Percentiles rank a stretch among this genome's conserved stretches.
phyloP scores from a whole-genome alignment of 2,329 filamentous ascomycete species.

The Ceratocystis colombiana region DNA sequence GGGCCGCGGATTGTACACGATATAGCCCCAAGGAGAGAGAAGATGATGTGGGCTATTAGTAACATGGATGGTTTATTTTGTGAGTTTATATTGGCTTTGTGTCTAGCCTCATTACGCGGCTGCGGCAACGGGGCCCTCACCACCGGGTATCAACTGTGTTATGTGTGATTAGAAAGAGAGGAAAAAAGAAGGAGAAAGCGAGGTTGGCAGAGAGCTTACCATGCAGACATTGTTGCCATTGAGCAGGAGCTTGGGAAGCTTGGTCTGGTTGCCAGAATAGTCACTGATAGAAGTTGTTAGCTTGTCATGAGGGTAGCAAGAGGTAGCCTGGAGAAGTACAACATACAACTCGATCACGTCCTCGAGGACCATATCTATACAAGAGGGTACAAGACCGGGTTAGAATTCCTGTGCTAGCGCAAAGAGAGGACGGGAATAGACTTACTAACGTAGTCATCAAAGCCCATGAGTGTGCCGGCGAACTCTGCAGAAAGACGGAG shows the following conservation, averaged over 20 bases:
- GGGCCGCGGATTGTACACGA: neutral
- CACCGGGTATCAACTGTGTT: conserved; percentile 62
- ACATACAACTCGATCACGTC: conserved; percentile 92
- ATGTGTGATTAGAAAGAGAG: conserved; percentile 22
- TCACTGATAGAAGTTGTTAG: conserved; percentile 49
- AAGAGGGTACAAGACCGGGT: conserved; percentile 20
- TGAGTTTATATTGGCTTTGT: neutral
- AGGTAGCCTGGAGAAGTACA: neutral
- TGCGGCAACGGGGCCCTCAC: conserved; percentile 52
- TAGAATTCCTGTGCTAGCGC: conserved; percentile 26
- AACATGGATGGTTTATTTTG: conserved; percentile 2
- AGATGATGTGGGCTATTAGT: neutral
- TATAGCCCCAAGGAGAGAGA: neutral
- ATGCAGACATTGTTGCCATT: conserved; percentile 99
- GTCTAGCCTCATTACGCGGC: conserved; percentile 26
- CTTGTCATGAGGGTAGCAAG: neutral
- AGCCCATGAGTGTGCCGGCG: conserved; percentile 83
- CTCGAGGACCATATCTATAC: conserved; percentile 88
- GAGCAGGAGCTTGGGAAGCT: conserved; percentile 85
- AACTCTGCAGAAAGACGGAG: conserved; percentile 56
- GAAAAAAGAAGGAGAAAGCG: neutral
- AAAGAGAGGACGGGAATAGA: conserved; percentile 33
- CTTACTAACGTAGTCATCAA: conserved; percentile 99
- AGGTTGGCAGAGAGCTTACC: conserved; percentile 46
- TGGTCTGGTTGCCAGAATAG: conserved; percentile 76